A percentile compares a stretch with the other conserved stretches of the same genome.
Conservation (phyloP, 2,329 filamentous ascomycete species). For the Colletotrichum liriopes region DNA sequence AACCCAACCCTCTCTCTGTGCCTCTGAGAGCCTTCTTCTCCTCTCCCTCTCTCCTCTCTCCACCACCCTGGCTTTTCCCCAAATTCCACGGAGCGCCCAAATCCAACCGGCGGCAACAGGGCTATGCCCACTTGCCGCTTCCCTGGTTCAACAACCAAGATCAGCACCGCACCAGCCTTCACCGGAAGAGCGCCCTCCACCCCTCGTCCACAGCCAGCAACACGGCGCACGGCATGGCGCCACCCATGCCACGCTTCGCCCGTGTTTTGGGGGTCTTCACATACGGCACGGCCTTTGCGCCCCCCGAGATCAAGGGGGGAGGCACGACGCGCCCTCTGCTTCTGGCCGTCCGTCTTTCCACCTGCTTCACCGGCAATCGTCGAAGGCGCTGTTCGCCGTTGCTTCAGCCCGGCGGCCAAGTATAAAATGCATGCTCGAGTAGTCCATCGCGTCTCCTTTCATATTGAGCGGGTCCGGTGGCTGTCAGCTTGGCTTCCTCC, state of each 20-base stretch:
- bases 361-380: neutral
- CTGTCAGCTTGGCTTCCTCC: slow-evolving; percentile 25
- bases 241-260: slow-evolving; percentile 12
- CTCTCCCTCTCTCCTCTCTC: neutral
- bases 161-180: slow-evolving; percentile 24
- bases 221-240: slow-evolving; percentile 8
- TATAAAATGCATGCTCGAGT: slow-evolving; percentile 13
- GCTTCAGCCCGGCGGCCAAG: neutral
- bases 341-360: neutral
- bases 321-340: neutral
- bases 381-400: slow-evolving; percentile 8
- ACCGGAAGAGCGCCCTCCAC: slow-evolving; percentile 3
- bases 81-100: slow-evolving; percentile 12
- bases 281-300: slow-evolving; percentile 20
- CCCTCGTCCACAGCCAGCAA: neutral
- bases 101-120: slow-evolving; percentile 24
- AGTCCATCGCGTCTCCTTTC: slow-evolving; percentile 9
- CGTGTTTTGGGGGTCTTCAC: neutral
- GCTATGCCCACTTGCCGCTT: slow-evolving; percentile 14
- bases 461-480: slow-evolving; percentile 18
- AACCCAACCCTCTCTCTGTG: slow-evolving; percentile 2
- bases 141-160: neutral
- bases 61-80: neutral
- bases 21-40: neutral
- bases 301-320: slow-evolving; percentile 19